Percentiles rank a stretch among this genome's conserved stretches.
phyloP scores from a whole-genome alignment of 23 red algal species.

The Chondrus crispus region DNA sequence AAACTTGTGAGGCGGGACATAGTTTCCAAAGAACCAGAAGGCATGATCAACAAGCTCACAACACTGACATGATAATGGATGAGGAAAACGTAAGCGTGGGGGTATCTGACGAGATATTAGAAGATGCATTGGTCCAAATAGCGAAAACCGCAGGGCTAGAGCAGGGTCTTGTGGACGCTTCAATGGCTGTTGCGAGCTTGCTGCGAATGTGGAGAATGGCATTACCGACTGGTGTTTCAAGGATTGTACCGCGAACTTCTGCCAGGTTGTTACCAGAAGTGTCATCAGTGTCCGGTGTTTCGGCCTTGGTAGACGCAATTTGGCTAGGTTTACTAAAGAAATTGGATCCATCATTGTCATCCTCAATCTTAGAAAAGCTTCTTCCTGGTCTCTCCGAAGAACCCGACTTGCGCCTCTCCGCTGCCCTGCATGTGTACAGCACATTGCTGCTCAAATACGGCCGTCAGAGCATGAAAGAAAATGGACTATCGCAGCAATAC shows the following conservation, averaged over 20 bases:
- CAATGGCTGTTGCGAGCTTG: conserved; percentile 49
- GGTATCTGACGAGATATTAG: conserved; percentile 46
- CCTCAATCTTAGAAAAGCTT: conserved; percentile 45
- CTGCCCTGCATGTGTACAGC: conserved; percentile 28
- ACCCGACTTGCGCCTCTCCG: neutral
- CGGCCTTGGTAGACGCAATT: conserved; percentile 56
- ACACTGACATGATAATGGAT: conserved; percentile 6
- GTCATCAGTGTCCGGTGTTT: neutral
- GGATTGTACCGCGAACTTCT: conserved; percentile 23
- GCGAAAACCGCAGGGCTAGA: conserved; percentile 8
- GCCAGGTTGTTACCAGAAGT: conserved; percentile 24
- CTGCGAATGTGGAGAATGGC: conserved; percentile 61
- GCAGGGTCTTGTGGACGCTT: conserved; percentile 39
- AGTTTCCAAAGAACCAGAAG: conserved; percentile 22
- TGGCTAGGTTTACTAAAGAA: conserved; percentile 61
- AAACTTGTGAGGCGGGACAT: conserved; percentile 2
- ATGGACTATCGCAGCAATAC: conserved; percentile 42
- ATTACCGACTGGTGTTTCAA: conserved; percentile 22
- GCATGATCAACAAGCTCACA: neutral
- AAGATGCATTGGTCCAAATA: conserved; percentile 36
- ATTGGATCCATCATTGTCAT: conserved; percentile 40
- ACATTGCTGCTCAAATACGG: conserved; percentile 29
- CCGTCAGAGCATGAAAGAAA: conserved; percentile 44
- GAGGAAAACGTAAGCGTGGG: neutral
- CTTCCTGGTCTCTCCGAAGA: neutral